Conservation (phyloP, 805 yeast species). For the Wickerhamiella lipophila region DNA sequence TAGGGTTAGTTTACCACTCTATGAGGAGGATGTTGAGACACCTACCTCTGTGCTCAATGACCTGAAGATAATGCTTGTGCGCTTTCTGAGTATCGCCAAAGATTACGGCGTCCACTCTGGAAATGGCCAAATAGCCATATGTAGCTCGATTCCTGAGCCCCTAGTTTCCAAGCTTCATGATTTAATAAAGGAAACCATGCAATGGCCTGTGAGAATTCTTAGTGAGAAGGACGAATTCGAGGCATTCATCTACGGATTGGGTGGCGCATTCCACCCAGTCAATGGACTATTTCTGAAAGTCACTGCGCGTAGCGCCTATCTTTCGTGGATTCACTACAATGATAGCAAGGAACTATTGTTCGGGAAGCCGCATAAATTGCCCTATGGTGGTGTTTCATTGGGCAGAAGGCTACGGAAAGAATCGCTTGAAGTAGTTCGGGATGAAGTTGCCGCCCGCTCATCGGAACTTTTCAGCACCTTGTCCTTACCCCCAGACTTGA, state of each 20-base stretch:
- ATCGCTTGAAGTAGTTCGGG: constrained; percentile 29
- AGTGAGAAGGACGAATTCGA: constrained; percentile 53
- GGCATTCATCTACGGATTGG: constrained; percentile 57
- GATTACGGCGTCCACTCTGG: constrained; percentile 56
- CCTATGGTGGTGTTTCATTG: constrained; percentile 63
- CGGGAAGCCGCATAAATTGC: constrained; percentile 33
- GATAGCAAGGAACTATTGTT: constrained; percentile 39
- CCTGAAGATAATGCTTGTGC: constrained; percentile 47
- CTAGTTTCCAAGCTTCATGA: constrained; percentile 48
- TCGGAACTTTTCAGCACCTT: constrained; percentile 39
- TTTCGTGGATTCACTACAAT: constrained; percentile 51
- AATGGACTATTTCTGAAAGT: constrained; percentile 60
- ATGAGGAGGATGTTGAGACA: constrained; percentile 30
- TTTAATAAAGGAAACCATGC: constrained; percentile 44
- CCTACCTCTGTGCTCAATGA: constrained; percentile 39
- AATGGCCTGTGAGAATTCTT: constrained; percentile 52
- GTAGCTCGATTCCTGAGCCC: constrained; percentile 52
- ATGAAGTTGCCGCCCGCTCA: constrained; percentile 43
- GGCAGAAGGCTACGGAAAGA: constrained; percentile 40
- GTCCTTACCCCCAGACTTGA: constrained; percentile 39
- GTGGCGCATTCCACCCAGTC: constrained; percentile 54
- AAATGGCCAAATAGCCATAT: constrained; percentile 52
- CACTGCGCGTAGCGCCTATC: constrained; percentile 58
- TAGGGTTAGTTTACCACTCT: constrained; percentile 54
- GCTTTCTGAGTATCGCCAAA: constrained; percentile 57